Evolutionary conservation across 1,284 basidiomycete genomes (phyloP), one percentile per base, ranked within the genome.

Genomic region (Tilletia indica): DNA sequence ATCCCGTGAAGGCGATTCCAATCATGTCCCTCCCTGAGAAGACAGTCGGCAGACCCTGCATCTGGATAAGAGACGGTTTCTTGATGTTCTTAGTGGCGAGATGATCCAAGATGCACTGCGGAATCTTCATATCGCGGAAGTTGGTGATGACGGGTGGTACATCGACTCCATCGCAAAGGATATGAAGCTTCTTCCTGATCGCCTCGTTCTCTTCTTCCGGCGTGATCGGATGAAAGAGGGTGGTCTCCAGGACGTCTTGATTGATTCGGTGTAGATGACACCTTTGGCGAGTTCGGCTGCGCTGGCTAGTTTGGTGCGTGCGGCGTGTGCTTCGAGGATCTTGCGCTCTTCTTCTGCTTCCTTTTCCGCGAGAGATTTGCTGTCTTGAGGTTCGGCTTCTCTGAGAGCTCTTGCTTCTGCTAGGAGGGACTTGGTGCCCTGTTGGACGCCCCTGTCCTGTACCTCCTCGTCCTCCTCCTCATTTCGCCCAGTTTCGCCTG

Each of bases 61-160:
- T 88, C 84, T 99, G 97, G 80, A 99, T 99, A 1, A 96, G 96
- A 0, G 97, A 95, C 0, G 97, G 97, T 45, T 86, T 88, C 36
- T 89, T 87, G 82, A 99, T 99, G 64, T 92, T 91, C 68, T 83
- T 82, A 47, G 89, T 88, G 82, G 90, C 90, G 64, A 99, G 88
- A 83, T 92, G 91, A 71, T 91, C 89, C 45, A 99, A 86, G 34
- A 99, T 89, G 6, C 91, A 88, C 47, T 89, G 87, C 2, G 96
- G 97, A 9, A 99, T 90, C 87, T 97, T 98, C 97, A 99, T 99
- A 84, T 99, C 97, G 90, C 88, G 88, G 85, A 99, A 99, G 78
- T 92, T 90, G 74, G 93, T 90, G 70, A 98, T 97, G 0, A 95
- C 93, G 25, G 94, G 94, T 5, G 96, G 95, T n/a, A 97, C 87